A percentile compares a stretch with the other conserved stretches of the same genome.
Evolutionary conservation across 805 yeast species (phyloP).

Genomic region (Candida qinlingensis): DNA sequence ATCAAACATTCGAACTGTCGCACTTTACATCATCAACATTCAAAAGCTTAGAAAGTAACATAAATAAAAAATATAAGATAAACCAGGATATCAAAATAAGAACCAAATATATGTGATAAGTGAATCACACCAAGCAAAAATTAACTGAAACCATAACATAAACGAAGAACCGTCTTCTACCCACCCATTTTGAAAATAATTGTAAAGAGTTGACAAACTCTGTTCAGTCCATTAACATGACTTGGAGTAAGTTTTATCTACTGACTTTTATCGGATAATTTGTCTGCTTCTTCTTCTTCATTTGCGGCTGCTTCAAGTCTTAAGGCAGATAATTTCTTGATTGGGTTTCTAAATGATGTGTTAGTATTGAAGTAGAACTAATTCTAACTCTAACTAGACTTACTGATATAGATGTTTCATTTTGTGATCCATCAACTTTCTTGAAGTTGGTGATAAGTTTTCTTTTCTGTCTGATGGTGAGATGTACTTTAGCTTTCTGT

Average conservation of each 20-base stretch:
- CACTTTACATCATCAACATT: neutral
- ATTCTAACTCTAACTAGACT: conserved; percentile 5
- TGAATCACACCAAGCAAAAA: no score
- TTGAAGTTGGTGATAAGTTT: conserved; percentile 26
- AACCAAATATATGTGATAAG: no score
- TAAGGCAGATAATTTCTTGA: conserved; percentile 22
- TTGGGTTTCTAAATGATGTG: conserved; percentile 18
- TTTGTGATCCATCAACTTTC: conserved; percentile 25
- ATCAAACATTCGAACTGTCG: no score
- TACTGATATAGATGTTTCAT: conserved; percentile 23
- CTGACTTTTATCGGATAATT: neutral
- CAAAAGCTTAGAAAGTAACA: neutral
- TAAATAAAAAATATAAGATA: neutral
- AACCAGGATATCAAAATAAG: neutral
- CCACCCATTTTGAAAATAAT: no score
- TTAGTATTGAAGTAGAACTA: conserved; percentile 2
- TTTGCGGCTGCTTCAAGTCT: conserved; percentile 21
- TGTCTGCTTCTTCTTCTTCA: conserved; percentile 1
- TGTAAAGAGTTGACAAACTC: no score
- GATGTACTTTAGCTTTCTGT: conserved; percentile 24
- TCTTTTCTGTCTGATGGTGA: conserved; percentile 27
- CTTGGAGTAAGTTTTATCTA: neutral
- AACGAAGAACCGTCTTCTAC: no score
- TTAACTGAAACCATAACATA: no score
- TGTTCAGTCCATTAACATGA: neutral